Conservation (phyloP, 306 rosid genomes). For the Boehmeria nivea region DNA sequence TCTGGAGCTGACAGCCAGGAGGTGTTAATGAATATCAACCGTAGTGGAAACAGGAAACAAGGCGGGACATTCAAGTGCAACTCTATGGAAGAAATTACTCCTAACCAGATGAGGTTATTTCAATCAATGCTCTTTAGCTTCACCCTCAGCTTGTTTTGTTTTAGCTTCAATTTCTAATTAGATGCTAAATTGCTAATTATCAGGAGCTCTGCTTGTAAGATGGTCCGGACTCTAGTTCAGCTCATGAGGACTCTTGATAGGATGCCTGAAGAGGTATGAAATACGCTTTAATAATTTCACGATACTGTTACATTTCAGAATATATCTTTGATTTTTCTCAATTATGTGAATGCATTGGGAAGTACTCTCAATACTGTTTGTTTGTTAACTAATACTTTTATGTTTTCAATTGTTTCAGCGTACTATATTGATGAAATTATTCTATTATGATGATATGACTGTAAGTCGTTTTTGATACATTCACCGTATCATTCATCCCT, state of each 20-base stretch:
- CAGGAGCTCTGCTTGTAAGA: conserved; percentile 98
- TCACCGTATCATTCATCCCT: conserved; percentile 3
- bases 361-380: not conserved
- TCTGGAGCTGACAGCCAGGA: conserved; percentile 73
- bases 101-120: conserved; percentile 81
- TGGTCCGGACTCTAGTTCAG: conserved; percentile 95
- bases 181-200: conserved; percentile 15
- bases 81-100: conserved; percentile 74
- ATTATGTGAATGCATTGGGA: conserved; percentile 1
- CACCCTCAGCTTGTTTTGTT: conserved; percentile 6
- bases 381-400: not conserved
- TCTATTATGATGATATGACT: conserved; percentile 82
- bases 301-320: conserved; percentile 6
- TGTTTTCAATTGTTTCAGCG: conserved; percentile 53
- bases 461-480: conserved; percentile 38
- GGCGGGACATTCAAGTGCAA: conserved; percentile 73
- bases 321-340: conserved; percentile 4
- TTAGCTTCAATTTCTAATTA: not conserved
- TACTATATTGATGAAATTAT: conserved; percentile 86
- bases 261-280: conserved; percentile 88
- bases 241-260: conserved; percentile 94
- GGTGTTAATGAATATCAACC: conserved; percentile 76
- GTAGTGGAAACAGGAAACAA: conserved; percentile 71
- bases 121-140: conserved; percentile 7
- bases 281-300: conserved; percentile 10